These are phyloP conservation scores for Verticillium zaregamsianum DNA, from an alignment of 2,329 filamentous ascomycete species.

Conservation along the genomic window DNA sequence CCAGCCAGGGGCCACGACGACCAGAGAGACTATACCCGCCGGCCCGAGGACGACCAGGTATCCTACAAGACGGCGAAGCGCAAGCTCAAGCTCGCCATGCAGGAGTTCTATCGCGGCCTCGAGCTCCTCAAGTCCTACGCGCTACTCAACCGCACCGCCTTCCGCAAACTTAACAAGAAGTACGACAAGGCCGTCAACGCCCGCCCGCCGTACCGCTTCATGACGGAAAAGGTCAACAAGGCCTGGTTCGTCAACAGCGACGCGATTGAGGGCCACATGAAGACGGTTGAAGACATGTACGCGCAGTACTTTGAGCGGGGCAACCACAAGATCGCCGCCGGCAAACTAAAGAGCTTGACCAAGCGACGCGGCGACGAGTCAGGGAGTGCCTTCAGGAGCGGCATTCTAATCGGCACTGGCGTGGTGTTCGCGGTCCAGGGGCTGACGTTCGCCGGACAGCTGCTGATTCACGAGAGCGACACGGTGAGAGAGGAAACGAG, in stretches of 20 bases:
- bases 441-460: slow-evolving; percentile 53
- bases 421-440: slow-evolving; percentile 64
- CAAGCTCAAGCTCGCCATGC: slow-evolving; percentile 84
- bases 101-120: slow-evolving; percentile 89
- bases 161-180: slow-evolving; percentile 98
- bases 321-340: slow-evolving; percentile 85
- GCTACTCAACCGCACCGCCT: slow-evolving; percentile 84
- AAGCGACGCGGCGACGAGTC: slow-evolving; percentile 54
- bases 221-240: slow-evolving; percentile 87
- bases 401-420: slow-evolving; percentile 65
- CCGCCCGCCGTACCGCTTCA: slow-evolving; percentile 72
- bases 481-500: slow-evolving; percentile 49
- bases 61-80: slow-evolving; percentile 86
- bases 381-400: slow-evolving; percentile 54
- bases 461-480: slow-evolving; percentile 46
- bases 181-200: slow-evolving; percentile 89
- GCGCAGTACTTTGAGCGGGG: slow-evolving; percentile 91
- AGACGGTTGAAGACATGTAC: slow-evolving; percentile 84
- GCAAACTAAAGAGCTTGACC: slow-evolving; percentile 75
- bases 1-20: slow-evolving; percentile 23
- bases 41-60: slow-evolving; percentile 44
- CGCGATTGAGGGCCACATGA: slow-evolving; percentile 74
- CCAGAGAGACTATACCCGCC: slow-evolving; percentile 47
- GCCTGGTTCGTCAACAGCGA: slow-evolving; percentile 91
- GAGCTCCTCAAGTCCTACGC: slow-evolving; percentile 92